Conservation (phyloP, 371 early-diverging fungal species). For the Rhizopus stolonifer region DNA sequence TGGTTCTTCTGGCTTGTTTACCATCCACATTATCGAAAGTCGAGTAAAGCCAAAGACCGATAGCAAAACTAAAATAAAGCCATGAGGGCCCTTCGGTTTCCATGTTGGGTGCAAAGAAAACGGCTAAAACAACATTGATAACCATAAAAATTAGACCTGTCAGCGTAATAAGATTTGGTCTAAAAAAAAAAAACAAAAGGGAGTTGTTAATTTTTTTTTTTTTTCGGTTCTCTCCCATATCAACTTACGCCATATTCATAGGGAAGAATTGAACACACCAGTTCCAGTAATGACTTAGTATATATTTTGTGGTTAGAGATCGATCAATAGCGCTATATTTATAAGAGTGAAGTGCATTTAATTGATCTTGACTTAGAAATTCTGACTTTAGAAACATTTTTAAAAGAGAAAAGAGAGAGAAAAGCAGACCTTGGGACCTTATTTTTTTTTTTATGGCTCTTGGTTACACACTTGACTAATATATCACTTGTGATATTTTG, state of each 20-base stretch:
- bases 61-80: constrained; percentile 66
- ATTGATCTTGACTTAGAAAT: constrained; percentile 59
- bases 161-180: constrained; percentile 97
- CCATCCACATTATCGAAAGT: constrained; percentile 99
- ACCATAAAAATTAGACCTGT: constrained; percentile 90
- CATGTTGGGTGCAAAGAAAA: constrained; percentile 44
- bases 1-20: constrained; percentile 95
- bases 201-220: no score
- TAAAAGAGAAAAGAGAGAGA: constrained; percentile 10
- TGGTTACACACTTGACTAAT: no score
- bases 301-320: constrained; percentile 80
- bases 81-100: constrained; percentile 34
- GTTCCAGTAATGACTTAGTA: constrained; percentile 89
- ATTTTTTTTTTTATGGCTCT: no score
- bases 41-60: constrained; percentile 92
- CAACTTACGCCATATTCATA: constrained; percentile 89
- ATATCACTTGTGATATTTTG: no score
- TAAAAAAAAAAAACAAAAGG: constrained; percentile 27
- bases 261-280: constrained; percentile 89
- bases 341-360: constrained; percentile 78
- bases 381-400: constrained; percentile 34
- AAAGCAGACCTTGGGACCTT: constrained; percentile 3
- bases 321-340: constrained; percentile 82
- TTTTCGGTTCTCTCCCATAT: no score
- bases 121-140: constrained; percentile 68